Evolutionary conservation across 305 asterid species (phyloP).

Genomic region (Solanum aculeatissimum): DNA sequence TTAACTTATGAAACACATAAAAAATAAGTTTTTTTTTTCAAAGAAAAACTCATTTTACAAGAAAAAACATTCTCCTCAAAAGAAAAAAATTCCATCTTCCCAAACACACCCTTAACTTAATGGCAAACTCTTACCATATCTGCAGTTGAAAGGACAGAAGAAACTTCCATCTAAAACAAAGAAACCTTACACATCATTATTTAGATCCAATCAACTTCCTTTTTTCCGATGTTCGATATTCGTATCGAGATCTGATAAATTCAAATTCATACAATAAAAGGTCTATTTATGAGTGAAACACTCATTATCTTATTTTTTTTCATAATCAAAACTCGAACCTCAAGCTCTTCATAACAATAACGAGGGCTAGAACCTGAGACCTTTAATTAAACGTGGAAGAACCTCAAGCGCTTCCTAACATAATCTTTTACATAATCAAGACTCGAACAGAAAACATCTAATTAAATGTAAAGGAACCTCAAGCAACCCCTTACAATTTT

Average conservation of each 20-base stretch:
- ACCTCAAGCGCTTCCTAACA: background rate
- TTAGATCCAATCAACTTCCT: background rate
- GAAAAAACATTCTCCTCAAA: background rate
- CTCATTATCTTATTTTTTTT: background rate
- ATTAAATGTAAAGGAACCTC: background rate
- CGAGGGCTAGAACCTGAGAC: accelerated
- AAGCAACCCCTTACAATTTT: background rate
- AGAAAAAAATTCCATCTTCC: background rate
- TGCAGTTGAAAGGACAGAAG: background rate
- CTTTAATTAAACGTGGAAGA: background rate
- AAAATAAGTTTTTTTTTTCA: background rate
- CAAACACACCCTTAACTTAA: background rate
- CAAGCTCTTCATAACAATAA: background rate
- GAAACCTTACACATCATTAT: background rate
- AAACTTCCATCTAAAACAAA: background rate
- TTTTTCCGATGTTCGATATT: accelerated
- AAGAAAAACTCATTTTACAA: background rate
- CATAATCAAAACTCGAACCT: background rate
- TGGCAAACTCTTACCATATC: background rate
- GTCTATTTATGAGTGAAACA: background rate
- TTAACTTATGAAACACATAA: background rate
- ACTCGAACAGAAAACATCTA: accelerated
- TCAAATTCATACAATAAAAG: accelerated
- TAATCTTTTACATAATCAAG: background rate
- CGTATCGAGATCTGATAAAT: accelerated